Conservation (phyloP, 2,329 filamentous ascomycete genomes). For the Ophiostoma montium region DNA sequence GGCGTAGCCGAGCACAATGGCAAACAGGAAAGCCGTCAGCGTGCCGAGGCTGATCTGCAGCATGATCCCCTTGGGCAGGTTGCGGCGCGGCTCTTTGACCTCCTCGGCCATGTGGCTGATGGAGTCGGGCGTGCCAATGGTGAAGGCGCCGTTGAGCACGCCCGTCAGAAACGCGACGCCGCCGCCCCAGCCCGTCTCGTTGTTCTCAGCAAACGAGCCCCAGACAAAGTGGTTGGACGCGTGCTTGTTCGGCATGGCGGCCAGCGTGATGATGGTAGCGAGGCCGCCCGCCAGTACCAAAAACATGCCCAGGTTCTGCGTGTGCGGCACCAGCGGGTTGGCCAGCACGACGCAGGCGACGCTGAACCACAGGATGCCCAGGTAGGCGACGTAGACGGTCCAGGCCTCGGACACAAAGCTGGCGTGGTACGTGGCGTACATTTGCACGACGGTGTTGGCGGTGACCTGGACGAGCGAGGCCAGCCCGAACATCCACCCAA, state of each 20-base stretch:
- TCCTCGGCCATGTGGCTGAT: conserved; percentile 50
- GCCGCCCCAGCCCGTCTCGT: conserved; percentile 36
- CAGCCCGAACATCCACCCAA: conserved; percentile 48
- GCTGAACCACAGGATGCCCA: conserved; percentile 40
- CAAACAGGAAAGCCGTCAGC: conserved; percentile 36
- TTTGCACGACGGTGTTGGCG: conserved; percentile 43
- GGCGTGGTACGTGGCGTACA: conserved; percentile 46
- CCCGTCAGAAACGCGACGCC: conserved; percentile 52
- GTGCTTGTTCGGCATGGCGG: conserved; percentile 37
- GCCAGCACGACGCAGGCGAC: conserved; percentile 39
- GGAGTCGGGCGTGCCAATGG: conserved; percentile 48
- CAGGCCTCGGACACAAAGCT: conserved; percentile 36
- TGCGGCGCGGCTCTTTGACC: conserved; percentile 31
- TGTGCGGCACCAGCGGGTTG: conserved; percentile 41
- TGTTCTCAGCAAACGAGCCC: conserved; percentile 31
- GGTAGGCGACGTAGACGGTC: conserved; percentile 45
- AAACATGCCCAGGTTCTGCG: conserved; percentile 37
- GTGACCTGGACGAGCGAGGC: conserved; percentile 44
- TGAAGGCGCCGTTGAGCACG: conserved; percentile 53
- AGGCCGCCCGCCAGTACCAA: conserved; percentile 39
- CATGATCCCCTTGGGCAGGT: conserved; percentile 36
- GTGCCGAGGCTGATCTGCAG: conserved; percentile 33
- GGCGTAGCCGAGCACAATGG: conserved; percentile 37
- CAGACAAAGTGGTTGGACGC: conserved; percentile 39
- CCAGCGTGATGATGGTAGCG: conserved; percentile 36